Evolutionary conservation across 768 basidiomycete species (phyloP), one percentile per base, ranked within the genome.

Genomic region (Amanita rimosa): DNA sequence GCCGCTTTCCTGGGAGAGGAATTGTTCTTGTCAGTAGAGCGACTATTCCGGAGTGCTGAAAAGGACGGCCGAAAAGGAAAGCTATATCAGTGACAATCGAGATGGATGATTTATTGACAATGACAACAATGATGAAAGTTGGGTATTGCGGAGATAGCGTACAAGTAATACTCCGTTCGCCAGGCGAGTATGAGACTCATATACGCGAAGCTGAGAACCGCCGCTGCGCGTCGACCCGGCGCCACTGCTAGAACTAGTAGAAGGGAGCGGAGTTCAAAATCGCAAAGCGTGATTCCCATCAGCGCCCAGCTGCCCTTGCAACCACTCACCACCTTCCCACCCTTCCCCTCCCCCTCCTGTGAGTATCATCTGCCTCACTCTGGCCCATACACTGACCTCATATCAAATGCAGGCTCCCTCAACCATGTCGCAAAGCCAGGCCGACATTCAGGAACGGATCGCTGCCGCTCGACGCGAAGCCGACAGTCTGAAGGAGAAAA

Each of bases 401-500:
- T 21, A 35, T 14, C 31, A 21, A 24, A 9, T 17, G 2, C 8
- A 51, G 34, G 33, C 21, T 37, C 46, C 34, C 29, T 16, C 48
- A 58, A 61, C 53, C 57, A 89, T 88, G 86, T 81, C 86, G 59
- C 84, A 86, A 73, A 74, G 73, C 50, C 83, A 83, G 67, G 78
- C 80, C 64, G 87, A 90, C 63, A 87, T 90, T 58, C 87, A 90
- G 64, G 87, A 90, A 70, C 73, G 87, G 59, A 98, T 99, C 65
- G 91, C 95, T 38, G 90, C 94, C 46, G 95, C 96, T 51, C 83
- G 95, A 57, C 78, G 96, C 63, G 96, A 98, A 68, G 93, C 93
- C 39, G 95, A 98, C 68, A 85, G 80, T 62, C 67, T 99, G 70
- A 99, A 96, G 72, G 96, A 99, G 77, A 95, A 94, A 81, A 99